Percentiles rank a stretch among this genome's conserved stretches.
Conservation (phyloP, 2,329 filamentous ascomycete genomes). For the Tolypocladium guangdongense region DNA sequence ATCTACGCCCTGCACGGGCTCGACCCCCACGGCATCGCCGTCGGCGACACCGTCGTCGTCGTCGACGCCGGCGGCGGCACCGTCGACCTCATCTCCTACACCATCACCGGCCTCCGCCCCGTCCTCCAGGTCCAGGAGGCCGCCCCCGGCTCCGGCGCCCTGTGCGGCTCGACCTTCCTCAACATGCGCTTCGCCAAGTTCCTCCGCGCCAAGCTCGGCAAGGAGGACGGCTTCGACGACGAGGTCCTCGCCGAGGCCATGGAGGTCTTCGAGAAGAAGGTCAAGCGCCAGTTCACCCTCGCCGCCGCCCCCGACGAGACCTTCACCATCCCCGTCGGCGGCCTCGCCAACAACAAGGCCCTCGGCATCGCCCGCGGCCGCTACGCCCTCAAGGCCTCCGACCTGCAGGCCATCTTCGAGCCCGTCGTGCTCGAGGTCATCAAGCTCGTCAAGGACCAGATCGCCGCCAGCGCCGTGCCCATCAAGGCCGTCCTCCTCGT, state of each 20-base stretch:
- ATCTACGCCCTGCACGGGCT: constrained; percentile 32
- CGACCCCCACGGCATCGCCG: constrained; percentile 24
- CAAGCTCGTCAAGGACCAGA: constrained; percentile 31
- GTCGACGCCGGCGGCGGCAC: constrained; percentile 42
- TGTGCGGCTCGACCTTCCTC: constrained; percentile 35
- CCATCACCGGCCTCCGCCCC: constrained; percentile 30
- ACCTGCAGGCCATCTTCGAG: constrained; percentile 31
- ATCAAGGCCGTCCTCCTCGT: constrained; percentile 32
- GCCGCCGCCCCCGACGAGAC: constrained; percentile 16
- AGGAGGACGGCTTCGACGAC: constrained; percentile 27
- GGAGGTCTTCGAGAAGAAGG: constrained; percentile 29
- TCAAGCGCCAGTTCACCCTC: constrained; percentile 23
- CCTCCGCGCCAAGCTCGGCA: constrained; percentile 26
- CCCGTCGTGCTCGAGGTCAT: constrained; percentile 32
- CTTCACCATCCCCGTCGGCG: constrained; percentile 27
- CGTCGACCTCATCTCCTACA: constrained; percentile 40
- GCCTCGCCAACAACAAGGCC: constrained; percentile 26
- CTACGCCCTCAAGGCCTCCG: constrained; percentile 24
- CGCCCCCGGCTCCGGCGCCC: constrained; percentile 30
- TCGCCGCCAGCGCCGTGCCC: constrained; percentile 23
- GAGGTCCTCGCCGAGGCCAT: constrained; percentile 27
- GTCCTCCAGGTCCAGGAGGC: constrained; percentile 33
- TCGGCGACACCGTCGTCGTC: constrained; percentile 36
- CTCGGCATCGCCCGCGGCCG: constrained; percentile 26
- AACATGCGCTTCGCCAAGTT: constrained; percentile 33